phyloP scores from a whole-genome alignment of 345 rosid genomes.

The Triadica sebifera region DNA sequence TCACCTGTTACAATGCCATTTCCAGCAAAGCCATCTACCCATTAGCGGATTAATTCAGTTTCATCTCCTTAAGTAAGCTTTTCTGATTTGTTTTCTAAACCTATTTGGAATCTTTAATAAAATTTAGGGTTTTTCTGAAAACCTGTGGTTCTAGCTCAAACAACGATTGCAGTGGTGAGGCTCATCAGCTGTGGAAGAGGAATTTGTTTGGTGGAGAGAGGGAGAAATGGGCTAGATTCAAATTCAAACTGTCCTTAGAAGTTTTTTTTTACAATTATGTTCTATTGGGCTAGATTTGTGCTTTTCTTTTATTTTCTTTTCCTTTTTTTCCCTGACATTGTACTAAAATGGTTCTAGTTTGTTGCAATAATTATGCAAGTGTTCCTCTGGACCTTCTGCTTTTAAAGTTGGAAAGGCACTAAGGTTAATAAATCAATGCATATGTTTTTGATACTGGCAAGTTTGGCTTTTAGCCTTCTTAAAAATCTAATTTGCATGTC shows the following conservation, averaged over 20 bases:
- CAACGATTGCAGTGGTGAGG: conserved; percentile 31
- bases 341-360: neutral
- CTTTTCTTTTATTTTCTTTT: too few relatives aligned
- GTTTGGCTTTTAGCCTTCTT: neutral
- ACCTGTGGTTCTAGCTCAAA: conserved; percentile 31
- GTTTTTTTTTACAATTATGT: conserved; percentile 12
- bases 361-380: neutral
- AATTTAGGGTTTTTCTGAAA: too few relatives aligned
- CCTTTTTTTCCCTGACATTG: neutral
- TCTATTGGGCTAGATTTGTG: conserved; percentile 1
- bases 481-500: neutral
- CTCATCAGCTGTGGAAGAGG: conserved; percentile 30
- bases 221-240: conserved; percentile 23
- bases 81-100: too few relatives aligned
- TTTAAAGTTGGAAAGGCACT: neutral
- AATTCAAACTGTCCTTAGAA: conserved; percentile 29
- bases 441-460: neutral
- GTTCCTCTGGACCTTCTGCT: conserved; percentile 11
- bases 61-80: too few relatives aligned
- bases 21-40: too few relatives aligned
- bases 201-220: conserved; percentile 22
- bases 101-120: too few relatives aligned
- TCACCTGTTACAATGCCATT: too few relatives aligned
- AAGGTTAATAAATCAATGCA: conserved; percentile 14
- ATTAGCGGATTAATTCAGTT: too few relatives aligned